phyloP scores from a whole-genome alignment of 495 filamentous ascomycete genomes.

The Xylaria telfairii region DNA sequence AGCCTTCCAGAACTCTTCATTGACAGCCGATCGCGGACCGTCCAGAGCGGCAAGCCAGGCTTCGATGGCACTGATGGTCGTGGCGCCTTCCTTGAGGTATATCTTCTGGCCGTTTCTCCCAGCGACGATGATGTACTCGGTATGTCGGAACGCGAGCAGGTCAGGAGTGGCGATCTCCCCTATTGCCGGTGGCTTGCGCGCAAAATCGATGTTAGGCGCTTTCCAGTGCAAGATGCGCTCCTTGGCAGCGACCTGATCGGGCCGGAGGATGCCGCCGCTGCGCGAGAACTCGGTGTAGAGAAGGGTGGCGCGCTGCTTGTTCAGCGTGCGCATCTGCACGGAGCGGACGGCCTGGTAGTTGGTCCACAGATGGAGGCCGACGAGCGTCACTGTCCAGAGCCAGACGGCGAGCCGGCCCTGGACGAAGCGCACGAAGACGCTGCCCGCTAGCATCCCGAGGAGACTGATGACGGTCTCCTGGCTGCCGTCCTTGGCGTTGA shows the following conservation, averaged over 20 bases:
- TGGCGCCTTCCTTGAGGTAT: conserved; percentile 66
- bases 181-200: conserved; percentile 22
- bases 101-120: conserved; percentile 44
- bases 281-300: conserved; percentile 68
- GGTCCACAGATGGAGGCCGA: conserved; percentile 74
- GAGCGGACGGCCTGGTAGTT: conserved; percentile 87
- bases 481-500: conserved; percentile 95
- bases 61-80: conserved; percentile 59
- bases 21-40: conserved; percentile 39
- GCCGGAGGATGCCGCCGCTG: conserved; percentile 60
- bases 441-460: conserved; percentile 86
- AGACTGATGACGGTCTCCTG: conserved; percentile 96
- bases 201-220: conserved; percentile 44
- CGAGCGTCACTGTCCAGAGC: conserved; percentile 72
- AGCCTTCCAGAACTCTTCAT: conserved; percentile 44
- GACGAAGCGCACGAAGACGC: conserved; percentile 76
- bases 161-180: conserved; percentile 28
- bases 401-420: conserved; percentile 75
- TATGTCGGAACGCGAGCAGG: background rate
- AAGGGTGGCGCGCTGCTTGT: conserved; percentile 85
- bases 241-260: conserved; percentile 64
- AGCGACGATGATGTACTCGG: conserved; percentile 47
- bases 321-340: conserved; percentile 85
- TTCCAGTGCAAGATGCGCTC: conserved; percentile 76
- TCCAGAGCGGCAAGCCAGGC: conserved; percentile 78